Conservation (phyloP, 176 grass and related monocot genomes). For the barley (Hordeum vulgare) region MorexV3_pseudomolecules_assembly NC_058520.1:28803494-28803993, state of each 20-base stretch:
- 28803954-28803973: slow-evolving; percentile 74
- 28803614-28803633: slow-evolving; percentile 1
- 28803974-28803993: slow-evolving; percentile 49
- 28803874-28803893: slow-evolving; percentile 50
- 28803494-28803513: slow-evolving; percentile 51
- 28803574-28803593: slow-evolving; percentile 30
- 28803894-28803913: slow-evolving; percentile 35
- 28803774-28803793: neutral
- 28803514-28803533: slow-evolving; percentile 16
- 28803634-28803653: slow-evolving; percentile 80
- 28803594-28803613: slow-evolving; percentile 30
- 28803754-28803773: slow-evolving; percentile 42
- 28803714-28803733: slow-evolving; percentile 38
- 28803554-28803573: slow-evolving; percentile 42
- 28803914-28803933: slow-evolving; percentile 62
- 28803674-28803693: slow-evolving; percentile 27
- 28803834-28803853: slow-evolving; percentile 43
- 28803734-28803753: slow-evolving; percentile 42
- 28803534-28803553: slow-evolving; percentile 48
- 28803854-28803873: slow-evolving; percentile 80
- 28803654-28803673: slow-evolving; percentile 15
- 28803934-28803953: slow-evolving; percentile 76
- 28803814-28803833: slow-evolving; percentile 45
- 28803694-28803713: slow-evolving; percentile 44
- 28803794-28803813: slow-evolving; percentile 41